Conservation (phyloP, 495 filamentous ascomycete species). For the Pyronema domesticum region DNA sequence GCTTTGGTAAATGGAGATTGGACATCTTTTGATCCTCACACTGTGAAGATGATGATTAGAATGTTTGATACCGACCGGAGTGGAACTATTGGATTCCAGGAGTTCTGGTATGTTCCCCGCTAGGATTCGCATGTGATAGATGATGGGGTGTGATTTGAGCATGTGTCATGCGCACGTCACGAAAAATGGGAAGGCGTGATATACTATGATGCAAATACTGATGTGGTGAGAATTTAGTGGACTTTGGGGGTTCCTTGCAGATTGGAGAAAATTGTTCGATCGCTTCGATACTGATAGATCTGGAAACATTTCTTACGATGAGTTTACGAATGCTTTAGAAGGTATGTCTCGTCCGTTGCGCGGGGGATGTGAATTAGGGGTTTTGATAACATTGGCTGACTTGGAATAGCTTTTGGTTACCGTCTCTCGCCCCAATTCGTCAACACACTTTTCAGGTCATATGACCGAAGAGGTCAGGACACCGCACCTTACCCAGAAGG, state of each 20-base stretch:
- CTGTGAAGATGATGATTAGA: constrained; percentile 94
- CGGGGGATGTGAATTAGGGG: background rate
- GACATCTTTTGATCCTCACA: constrained; percentile 86
- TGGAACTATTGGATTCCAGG: constrained; percentile 80
- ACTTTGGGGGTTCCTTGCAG: constrained; percentile 84
- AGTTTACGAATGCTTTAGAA: constrained; percentile 80
- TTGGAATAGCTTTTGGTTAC: constrained; percentile 62
- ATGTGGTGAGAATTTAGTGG: constrained; percentile 30
- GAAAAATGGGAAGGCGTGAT: background rate
- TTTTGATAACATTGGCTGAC: background rate
- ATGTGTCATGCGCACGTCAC: background rate
- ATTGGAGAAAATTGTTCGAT: constrained; percentile 88
- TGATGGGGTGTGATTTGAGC: too few relatives aligned
- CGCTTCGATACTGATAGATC: constrained; percentile 78
- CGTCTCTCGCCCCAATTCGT: constrained; percentile 70
- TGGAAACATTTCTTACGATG: constrained; percentile 67
- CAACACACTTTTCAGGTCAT: constrained; percentile 55
- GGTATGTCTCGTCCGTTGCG: constrained; percentile 7
- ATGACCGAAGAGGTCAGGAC: constrained; percentile 33
- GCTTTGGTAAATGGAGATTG: constrained; percentile 95
- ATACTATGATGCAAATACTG: background rate
- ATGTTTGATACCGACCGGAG: constrained; percentile 92
- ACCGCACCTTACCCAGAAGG: constrained; percentile 14
- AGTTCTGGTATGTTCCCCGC: constrained; percentile 48
- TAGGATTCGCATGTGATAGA: too few relatives aligned